Percentiles rank a stretch among this genome's conserved stretches.
Evolutionary conservation across 2,329 filamentous ascomycete genomes (phyloP).

Genomic region (Emergomyces pasteurianus): DNA sequence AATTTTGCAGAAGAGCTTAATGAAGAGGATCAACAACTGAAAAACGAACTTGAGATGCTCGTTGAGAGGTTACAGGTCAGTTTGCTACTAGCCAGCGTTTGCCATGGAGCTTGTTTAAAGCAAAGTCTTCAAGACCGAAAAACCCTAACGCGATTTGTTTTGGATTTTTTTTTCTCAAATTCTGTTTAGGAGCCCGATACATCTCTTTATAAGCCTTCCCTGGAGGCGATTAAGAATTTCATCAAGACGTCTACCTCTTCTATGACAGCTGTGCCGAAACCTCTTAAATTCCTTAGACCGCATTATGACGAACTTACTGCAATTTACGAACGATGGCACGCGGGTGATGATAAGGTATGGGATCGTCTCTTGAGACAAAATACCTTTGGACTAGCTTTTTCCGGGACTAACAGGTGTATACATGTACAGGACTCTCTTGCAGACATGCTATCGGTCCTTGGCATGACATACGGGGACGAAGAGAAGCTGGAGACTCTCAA

Average conservation of each 20-base stretch:
- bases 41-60: constrained; percentile 95
- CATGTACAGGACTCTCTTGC: constrained; percentile 56
- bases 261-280: constrained; percentile 98
- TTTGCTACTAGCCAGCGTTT: constrained; percentile 1
- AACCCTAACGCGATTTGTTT: not conserved
- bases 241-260: constrained; percentile 99
- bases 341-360: constrained; percentile 68
- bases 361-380: not conserved
- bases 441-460: constrained; percentile 91
- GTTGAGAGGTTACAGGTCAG: constrained; percentile 83
- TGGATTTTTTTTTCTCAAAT: not conserved
- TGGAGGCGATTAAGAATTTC: constrained; percentile 94
- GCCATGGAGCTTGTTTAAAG: not conserved
- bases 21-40: constrained; percentile 96
- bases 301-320: constrained; percentile 86
- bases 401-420: constrained; percentile 3
- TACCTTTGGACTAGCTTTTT: no score
- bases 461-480: constrained; percentile 98
- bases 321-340: constrained; percentile 80
- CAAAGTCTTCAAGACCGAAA: not conserved
- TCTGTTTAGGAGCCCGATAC: constrained; percentile 64
- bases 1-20: constrained; percentile 68
- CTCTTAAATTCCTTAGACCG: constrained; percentile 91
- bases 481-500: constrained; percentile 92
- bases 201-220: constrained; percentile 77